phyloP scores from a whole-genome alignment of 345 rosid genomes.

The Rubroshorea leprosula region DNA sequence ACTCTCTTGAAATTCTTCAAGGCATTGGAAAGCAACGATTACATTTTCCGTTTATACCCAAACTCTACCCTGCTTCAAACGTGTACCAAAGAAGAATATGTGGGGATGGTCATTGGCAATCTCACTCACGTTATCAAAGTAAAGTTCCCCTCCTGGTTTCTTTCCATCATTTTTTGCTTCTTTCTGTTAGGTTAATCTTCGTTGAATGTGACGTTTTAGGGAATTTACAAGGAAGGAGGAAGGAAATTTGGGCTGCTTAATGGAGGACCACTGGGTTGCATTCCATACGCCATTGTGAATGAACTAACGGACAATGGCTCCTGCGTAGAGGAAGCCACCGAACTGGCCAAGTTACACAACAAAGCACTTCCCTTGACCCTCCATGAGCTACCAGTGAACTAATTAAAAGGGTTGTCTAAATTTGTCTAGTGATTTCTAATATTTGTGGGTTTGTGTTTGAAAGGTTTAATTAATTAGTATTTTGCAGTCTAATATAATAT shows the following conservation, averaged over 20 bases:
- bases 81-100: constrained; percentile 34
- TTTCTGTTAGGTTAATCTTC: not conserved
- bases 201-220: constrained; percentile 23
- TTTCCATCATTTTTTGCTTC: not conserved
- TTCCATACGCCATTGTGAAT: constrained; percentile 5
- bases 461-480: too few species aligned
- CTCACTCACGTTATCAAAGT: constrained; percentile 38
- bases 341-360: constrained; percentile 18
- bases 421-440: constrained; percentile 3
- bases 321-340: constrained; percentile 4
- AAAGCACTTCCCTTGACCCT: constrained; percentile 13
- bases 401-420: constrained; percentile 19
- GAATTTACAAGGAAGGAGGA: constrained; percentile 55
- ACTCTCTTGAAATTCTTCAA: too few species aligned
- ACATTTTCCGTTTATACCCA: constrained; percentile 47
- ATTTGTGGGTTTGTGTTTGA: not conserved
- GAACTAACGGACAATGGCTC: constrained; percentile 1
- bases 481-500: too few species aligned
- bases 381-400: constrained; percentile 6
- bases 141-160: not conserved
- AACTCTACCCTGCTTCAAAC: constrained; percentile 37
- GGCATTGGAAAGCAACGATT: constrained; percentile 78
- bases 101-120: constrained; percentile 52
- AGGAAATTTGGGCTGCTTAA: constrained; percentile 62
- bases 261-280: constrained; percentile 54